Conservation (phyloP, 495 filamentous ascomycete species). For the Hypoxylon cercidicola region DNA sequence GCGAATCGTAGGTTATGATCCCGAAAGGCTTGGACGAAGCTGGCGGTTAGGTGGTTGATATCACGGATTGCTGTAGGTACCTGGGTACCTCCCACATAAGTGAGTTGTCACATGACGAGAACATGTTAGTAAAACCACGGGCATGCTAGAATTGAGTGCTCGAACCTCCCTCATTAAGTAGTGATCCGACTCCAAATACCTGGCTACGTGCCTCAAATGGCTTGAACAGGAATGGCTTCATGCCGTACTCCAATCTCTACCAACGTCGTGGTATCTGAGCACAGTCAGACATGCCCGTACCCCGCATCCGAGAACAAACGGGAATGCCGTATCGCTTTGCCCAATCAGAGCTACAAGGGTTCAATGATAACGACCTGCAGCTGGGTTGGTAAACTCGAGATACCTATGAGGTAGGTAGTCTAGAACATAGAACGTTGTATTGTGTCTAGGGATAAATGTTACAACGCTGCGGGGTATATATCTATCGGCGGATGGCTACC, state of each 20-base stretch:
- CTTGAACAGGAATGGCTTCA: conserved; percentile 17
- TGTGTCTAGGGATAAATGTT: conserved; percentile 23
- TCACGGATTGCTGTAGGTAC: no score
- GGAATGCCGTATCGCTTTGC: conserved; percentile 25
- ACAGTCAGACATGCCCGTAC: conserved; percentile 27
- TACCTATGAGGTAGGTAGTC: no score
- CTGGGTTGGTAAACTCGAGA: conserved; percentile 10
- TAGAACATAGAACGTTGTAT: conserved; percentile 23
- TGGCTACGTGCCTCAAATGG: background rate
- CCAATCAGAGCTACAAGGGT: conserved; percentile 26
- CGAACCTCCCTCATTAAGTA: conserved; percentile 27
- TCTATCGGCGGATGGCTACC: background rate
- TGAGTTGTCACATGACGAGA: conserved; percentile 11
- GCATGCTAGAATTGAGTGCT: conserved; percentile 8
- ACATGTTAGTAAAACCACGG: conserved; percentile 4
- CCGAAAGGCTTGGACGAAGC: no score
- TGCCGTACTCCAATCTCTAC: conserved; percentile 25
- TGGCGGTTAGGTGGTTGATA: no score
- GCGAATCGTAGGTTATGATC: no score
- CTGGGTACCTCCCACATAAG: no score
- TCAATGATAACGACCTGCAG: conserved; percentile 29
- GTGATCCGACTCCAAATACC: conserved; percentile 16
- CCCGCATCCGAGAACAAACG: conserved; percentile 35
- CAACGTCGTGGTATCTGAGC: conserved; percentile 23
- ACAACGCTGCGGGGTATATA: conserved; percentile 40